Conservation (phyloP, 2,329 filamentous ascomycete species). For the Curvularia spicifera region DNA sequence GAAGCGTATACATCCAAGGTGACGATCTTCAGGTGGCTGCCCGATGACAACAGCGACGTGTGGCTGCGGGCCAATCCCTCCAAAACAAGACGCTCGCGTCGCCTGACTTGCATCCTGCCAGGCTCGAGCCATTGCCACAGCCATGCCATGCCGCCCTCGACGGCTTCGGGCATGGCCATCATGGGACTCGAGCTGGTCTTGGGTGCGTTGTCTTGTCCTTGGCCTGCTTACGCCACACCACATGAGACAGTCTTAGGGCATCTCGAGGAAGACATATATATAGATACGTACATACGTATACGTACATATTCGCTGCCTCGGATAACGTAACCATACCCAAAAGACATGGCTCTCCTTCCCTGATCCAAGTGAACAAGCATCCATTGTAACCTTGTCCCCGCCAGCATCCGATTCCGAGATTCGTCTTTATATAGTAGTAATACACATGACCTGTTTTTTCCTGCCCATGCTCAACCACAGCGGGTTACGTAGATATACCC, state of each 20-base stretch:
- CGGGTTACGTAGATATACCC: background rate
- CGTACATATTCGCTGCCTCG: background rate
- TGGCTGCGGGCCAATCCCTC: slow-evolving; percentile 35
- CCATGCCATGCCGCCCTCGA: background rate
- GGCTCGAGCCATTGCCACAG: background rate
- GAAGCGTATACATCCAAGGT: slow-evolving; percentile 14
- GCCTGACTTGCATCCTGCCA: slow-evolving; percentile 25
- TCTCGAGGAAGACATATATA: background rate
- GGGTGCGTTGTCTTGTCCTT: background rate
- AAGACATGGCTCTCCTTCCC: background rate
- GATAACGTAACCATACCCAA: background rate
- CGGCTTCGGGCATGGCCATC: background rate
- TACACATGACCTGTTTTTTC: background rate
- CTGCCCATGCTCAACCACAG: background rate
- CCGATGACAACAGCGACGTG: slow-evolving; percentile 28
- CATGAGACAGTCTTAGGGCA: background rate
- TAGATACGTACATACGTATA: background rate
- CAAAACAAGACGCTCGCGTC: slow-evolving; percentile 33
- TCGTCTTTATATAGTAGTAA: slow-evolving; percentile 1
- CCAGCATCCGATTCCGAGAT: background rate
- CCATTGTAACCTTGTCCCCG: background rate
- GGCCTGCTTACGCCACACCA: background rate
- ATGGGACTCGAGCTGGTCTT: background rate
- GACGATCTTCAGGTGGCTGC: slow-evolving; percentile 30
- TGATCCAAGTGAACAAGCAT: background rate